Evolutionary conservation across 306 rosid genomes (phyloP), one percentile per base, ranked within the genome.

Genomic region (Gillenia trifoliata): DNA sequence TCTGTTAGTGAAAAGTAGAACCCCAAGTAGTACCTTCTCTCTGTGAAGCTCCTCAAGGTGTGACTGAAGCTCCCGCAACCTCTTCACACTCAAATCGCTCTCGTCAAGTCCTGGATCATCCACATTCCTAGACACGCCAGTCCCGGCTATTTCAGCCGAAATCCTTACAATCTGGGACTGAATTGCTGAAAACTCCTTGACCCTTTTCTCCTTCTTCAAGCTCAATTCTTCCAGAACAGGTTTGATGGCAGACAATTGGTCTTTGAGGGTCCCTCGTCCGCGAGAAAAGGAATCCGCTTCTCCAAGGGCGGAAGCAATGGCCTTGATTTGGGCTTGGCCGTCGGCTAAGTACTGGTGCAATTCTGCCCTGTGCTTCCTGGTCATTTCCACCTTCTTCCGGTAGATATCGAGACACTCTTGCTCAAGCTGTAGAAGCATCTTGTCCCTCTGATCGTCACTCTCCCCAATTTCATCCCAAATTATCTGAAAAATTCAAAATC

Each of bases 391-490:
- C 83, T 85, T 93, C 71, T 75, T 84, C 26, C 88, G 86, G 82
- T 93, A 93, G 62, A 93, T 91, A 52, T 91, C 85, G 25, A 89
- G 97, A 79, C 98, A 93, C 56, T 91, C 97, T 78, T 91, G 92
- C 90, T 93, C 96, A 22, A 93, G 89, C 83, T 93, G 92, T 52
- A 91, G 88, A 69, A 93, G 97, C 96, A 82, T 88, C 79, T 74
- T 81, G 79, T 93, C 98, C 75, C 96, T 87, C 71, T 91, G 90
- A 4, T 70, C 72, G 22, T 93, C 90, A 77, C 82, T 79, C 76
- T 93, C 98, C 70, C 98, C 97, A 82, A 93, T 90, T 89, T 93
- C 96, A 84, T 91, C 92, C 98, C 98, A 93, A 83, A 93, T 81
- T 29, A 80, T 78, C 97, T 93, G 59, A 41, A 36, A 17, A 29